Base-by-base conservation (phyloP, 2,329 filamentous ascomycete genomes). In the Waltergamsia citrina region DNA sequence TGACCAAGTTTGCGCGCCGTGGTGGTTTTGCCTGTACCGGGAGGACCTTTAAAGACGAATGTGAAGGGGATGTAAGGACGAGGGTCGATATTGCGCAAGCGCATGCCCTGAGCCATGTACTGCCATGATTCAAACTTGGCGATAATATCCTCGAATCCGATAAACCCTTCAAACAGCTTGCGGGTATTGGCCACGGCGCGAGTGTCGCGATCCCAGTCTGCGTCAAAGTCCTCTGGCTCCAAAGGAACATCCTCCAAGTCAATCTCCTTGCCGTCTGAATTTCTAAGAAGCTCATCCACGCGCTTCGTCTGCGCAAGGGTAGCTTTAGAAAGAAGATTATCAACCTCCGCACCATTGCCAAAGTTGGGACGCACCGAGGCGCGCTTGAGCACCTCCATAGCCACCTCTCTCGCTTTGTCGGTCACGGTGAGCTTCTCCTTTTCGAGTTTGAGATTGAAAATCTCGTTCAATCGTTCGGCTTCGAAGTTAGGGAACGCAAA, bases 21-120 rank as follows among this genome's bases (percentile, higher is more conserved):
- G 0, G 74, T 76, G 0, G 81, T 85, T 48, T 86, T 86, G 0
- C 81, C 82, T 0, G 81, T 85, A 1, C 74, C 78, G 19, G 76
- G 74, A 0, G 56, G 53, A 1, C 80, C 79, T 9, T 71, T 68
- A 57, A 85, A 85, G 2, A 84, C 51, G 43, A 81, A 83, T 32
- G 71, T 80, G 46, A 81, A 80, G 0, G 78, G 76, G 0, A 83
- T 62, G 30, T 69, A 50, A 3, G 48, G 48, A 16, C 49, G 41
- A 3, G 75, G 69, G 41, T 83, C 71, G 48, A 77, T 53, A 0
- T 59, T 64, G 1, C 69, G 52, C 3, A 50, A 41, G 21, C 66
- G 69, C 60, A 78, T 65, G 3, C 61, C 67, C 8, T 56, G 59
- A 1, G 67, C 72, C 1, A 62, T 71, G 6, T 62, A 59, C 42